Percentiles rank a stretch among this genome's conserved stretches.
Conservation (phyloP, 805 yeast species). For the Metschnikowia corniflorae region DNA sequence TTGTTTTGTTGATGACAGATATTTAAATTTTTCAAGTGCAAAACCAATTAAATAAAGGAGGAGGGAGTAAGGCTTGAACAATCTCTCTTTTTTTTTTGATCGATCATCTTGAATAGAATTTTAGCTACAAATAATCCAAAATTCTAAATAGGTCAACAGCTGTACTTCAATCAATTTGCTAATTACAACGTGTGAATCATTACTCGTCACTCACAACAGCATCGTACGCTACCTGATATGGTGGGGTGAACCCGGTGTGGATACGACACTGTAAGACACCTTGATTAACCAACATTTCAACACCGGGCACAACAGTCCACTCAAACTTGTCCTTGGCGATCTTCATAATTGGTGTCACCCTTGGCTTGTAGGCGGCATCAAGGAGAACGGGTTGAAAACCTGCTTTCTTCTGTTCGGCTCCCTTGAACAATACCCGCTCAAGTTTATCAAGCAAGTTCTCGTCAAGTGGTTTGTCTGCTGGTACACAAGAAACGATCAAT, state of each 20-base stretch:
- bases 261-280: constrained; percentile 82
- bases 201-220: constrained; percentile 46
- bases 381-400: constrained; percentile 55
- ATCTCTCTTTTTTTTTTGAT: no score
- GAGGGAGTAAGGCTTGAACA: no score
- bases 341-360: constrained; percentile 80
- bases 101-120: no score
- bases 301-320: constrained; percentile 89
- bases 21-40: no score
- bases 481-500: constrained; percentile 74
- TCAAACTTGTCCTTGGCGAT: constrained; percentile 57
- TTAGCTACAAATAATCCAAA: no score
- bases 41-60: no score
- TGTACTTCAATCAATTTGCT: no score
- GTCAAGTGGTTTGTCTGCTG: constrained; percentile 74
- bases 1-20: no score
- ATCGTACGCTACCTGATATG: constrained; percentile 55
- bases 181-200: no score
- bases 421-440: constrained; percentile 44
- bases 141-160: no score
- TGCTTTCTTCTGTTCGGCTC: constrained; percentile 26
- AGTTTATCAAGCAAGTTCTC: constrained; percentile 44
- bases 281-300: constrained; percentile 88
- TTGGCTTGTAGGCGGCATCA: constrained; percentile 95
- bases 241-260: constrained; percentile 69